Base-by-base conservation (phyloP, 2,329 filamentous ascomycete species). In the Sarocladiaceae sp. region DNA sequence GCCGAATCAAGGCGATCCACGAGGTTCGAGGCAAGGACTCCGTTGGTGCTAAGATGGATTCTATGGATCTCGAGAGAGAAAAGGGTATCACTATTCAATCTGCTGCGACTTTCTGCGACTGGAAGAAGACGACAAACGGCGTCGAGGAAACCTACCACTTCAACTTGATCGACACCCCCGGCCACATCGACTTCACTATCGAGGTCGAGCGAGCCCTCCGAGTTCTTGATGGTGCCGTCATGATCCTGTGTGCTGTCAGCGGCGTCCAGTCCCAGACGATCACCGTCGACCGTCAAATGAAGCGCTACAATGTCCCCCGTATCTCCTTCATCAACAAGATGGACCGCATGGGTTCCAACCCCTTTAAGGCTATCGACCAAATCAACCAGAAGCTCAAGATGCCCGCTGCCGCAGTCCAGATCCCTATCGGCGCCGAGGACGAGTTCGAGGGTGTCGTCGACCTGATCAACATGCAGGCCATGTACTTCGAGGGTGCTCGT, bases 61-160 rank as follows among this genome's bases (percentile, higher is more conserved):
- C 90, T 20, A 98, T 98, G 93, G 93, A 98, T 56, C 74, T 98
- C 54, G 93, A 98, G 70, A 79, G 93, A 66, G 93, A 97, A 66
- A 95, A 96, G 73, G 93, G 93, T 58, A 98, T 98, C 64, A 98
- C 93, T 47, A 98, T 98, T 59, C 91, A 98, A 66, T 97, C 91
- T 54, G 93, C 93, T 10, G 93, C 93, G 19, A 98, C 93, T 1
- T 98, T 95, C 65, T 95, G 88, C 66, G 90, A 98, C 68, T 98
- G 93, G 93, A 70, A 85, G 53, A 96, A 95, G 73, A 83, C 80
- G 65, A 43, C 26, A 4, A 70, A 91, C 51, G 86, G 85, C 53
- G 79, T 86, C 60, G 88, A 96, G 43, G 82, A 95, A 66, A 88
- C 83, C 55, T 98, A 95, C 68, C 91, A 98, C 65, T 82, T 98